Percentiles rank a stretch among this genome's conserved stretches.
phyloP scores from a whole-genome alignment of 257 asterid species.

The Catharanthus roseus region DNA sequence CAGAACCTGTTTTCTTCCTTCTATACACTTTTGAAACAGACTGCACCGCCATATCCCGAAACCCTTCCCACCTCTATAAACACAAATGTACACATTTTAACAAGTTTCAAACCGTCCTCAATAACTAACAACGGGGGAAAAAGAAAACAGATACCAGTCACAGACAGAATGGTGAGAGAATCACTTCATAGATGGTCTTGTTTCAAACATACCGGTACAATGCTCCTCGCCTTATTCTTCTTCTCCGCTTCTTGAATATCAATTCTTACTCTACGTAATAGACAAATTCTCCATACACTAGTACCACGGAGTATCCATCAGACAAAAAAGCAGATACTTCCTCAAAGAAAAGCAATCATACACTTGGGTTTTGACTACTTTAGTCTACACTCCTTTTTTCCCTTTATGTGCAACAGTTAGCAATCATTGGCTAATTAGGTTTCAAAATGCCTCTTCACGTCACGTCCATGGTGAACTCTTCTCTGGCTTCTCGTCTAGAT shows the following conservation, averaged over 20 bases:
- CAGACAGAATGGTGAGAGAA: slow-evolving; percentile 10
- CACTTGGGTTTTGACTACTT: slow-evolving; percentile 25
- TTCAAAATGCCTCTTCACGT: slow-evolving; percentile 11
- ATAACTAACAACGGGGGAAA: background rate
- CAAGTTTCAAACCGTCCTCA: slow-evolving; percentile 8
- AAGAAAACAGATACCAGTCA: slow-evolving; percentile 13
- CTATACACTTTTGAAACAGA: slow-evolving; percentile 35
- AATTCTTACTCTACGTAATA: slow-evolving; percentile 25
- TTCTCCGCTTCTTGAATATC: slow-evolving; percentile 20
- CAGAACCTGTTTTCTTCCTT: slow-evolving; percentile 24
- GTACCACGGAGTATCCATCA: slow-evolving; percentile 32
- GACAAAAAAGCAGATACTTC: slow-evolving; percentile 39
- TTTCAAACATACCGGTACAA: slow-evolving; percentile 14
- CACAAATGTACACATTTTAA: slow-evolving; percentile 37
- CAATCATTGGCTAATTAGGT: slow-evolving; percentile 19
- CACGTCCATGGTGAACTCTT: slow-evolving; percentile 12
- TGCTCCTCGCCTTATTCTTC: slow-evolving; percentile 23
- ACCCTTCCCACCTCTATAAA: slow-evolving; percentile 29
- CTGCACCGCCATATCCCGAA: slow-evolving; percentile 19
- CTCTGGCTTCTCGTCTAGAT: slow-evolving; percentile 40
- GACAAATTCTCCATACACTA: slow-evolving; percentile 23
- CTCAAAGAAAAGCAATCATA: slow-evolving; percentile 27
- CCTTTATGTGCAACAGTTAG: slow-evolving; percentile 34
- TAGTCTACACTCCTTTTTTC: slow-evolving; percentile 29
- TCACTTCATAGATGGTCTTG: slow-evolving; percentile 12